A percentile compares a stretch with the other conserved stretches of the same genome.
Evolutionary conservation across 352 stramenopile species (phyloP).

Genomic region (Phytophthora ramorum): DNA sequence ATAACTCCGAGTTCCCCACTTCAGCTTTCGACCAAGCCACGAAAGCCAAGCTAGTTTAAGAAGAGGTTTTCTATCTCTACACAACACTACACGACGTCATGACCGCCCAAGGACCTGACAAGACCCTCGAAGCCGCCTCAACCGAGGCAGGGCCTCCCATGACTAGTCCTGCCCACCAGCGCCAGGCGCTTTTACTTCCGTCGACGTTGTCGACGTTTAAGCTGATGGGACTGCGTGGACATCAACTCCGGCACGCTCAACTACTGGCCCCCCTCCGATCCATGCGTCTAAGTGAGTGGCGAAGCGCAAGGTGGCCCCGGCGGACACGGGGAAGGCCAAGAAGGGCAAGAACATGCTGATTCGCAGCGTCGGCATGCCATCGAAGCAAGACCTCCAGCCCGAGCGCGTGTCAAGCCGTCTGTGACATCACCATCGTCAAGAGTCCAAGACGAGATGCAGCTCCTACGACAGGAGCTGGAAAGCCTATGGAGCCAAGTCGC

Average conservation of each 20-base stretch:
- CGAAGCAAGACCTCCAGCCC: not conserved
- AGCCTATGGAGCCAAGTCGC: not conserved
- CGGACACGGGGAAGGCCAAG: not conserved
- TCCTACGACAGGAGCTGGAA: not conserved
- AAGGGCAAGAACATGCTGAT: not conserved
- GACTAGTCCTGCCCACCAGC: not conserved
- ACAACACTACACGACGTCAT: not conserved
- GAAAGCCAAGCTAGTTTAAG: not conserved
- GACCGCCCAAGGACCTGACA: not conserved
- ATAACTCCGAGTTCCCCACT: not conserved
- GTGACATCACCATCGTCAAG: not conserved
- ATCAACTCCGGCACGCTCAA: not conserved
- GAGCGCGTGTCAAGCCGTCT: not conserved
- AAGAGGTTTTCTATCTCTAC: not conserved
- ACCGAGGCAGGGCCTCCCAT: not conserved
- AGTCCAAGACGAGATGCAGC: not conserved
- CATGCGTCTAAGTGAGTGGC: not conserved
- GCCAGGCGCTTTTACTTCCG: too few relatives aligned
- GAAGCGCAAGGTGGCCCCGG: not conserved
- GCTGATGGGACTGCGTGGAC: not conserved
- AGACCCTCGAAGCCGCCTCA: not conserved
- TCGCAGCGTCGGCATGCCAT: not conserved
- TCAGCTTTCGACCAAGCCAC: not conserved
- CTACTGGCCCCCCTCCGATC: not conserved
- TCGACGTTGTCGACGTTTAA: not conserved